These are phyloP conservation scores for Scortechinia acanthostroma DNA, from an alignment of 2,329 filamentous ascomycete genomes.

Conservation along the genomic window DNA sequence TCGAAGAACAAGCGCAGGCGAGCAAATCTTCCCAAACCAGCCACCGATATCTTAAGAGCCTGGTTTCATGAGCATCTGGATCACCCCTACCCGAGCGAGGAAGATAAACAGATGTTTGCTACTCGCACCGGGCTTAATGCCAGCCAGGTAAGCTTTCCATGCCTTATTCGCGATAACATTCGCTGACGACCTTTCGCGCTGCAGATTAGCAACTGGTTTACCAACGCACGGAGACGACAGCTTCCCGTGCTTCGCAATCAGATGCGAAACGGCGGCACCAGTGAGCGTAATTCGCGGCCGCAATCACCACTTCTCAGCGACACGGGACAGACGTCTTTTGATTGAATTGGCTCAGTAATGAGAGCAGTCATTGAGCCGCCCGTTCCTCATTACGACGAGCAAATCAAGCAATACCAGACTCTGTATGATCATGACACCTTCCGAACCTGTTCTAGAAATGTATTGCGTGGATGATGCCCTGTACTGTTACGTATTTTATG, in stretches of 20 bases:
- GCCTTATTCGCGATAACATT: slow-evolving; percentile 3
- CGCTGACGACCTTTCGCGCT: slow-evolving; percentile 4
- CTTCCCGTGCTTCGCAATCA: slow-evolving; percentile 10
- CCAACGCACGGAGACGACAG: slow-evolving; percentile 29
- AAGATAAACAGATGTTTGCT: slow-evolving; percentile 50
- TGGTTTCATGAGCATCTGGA: slow-evolving; percentile 49
- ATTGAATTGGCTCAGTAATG: no score
- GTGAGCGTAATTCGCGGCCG: slow-evolving; percentile 15
- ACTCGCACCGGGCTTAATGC: slow-evolving; percentile 41
- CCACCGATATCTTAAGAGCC: slow-evolving; percentile 45
- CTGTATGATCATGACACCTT: no score
- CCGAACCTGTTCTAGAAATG: no score
- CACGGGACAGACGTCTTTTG: slow-evolving; percentile 13
- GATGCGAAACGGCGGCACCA: slow-evolving; percentile 14
- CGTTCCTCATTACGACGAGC: no score
- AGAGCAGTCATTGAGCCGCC: no score
- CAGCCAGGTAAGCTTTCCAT: slow-evolving; percentile 5
- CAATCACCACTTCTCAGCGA: slow-evolving; percentile 25
- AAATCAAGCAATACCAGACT: no score
- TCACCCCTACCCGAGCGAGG: slow-evolving; percentile 52
- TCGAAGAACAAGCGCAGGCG: slow-evolving; percentile 26
- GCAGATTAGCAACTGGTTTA: slow-evolving; percentile 35
- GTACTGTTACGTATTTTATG: no score
- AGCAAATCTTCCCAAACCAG: slow-evolving; percentile 53
- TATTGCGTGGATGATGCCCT: no score